phyloP scores from a whole-genome alignment of 2,329 filamentous ascomycete species.

The Penicillium psychrosexuale region DNA sequence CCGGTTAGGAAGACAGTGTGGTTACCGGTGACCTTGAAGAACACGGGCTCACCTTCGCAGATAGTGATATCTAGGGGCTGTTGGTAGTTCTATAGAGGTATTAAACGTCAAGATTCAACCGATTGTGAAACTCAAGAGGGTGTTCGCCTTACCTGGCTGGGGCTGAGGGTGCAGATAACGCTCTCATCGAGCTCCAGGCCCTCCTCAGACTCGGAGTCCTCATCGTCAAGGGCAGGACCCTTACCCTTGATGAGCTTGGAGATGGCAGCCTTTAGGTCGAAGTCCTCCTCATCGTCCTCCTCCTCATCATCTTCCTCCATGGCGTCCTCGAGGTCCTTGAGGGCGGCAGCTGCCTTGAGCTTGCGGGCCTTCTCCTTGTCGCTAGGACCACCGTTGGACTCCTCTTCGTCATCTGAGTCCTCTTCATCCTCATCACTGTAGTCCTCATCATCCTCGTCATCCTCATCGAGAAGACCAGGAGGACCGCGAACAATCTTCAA shows the following conservation, averaged over 20 bases:
- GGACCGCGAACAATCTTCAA: slow-evolving; percentile 83
- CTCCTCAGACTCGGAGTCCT: slow-evolving; percentile 57
- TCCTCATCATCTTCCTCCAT: slow-evolving; percentile 57
- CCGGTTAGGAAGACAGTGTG: slow-evolving; percentile 91
- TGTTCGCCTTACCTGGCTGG: slow-evolving; percentile 68
- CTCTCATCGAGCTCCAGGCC: slow-evolving; percentile 76
- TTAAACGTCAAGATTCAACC: slow-evolving; percentile 1
- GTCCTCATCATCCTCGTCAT: slow-evolving; percentile 61
- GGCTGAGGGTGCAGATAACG: slow-evolving; percentile 93
- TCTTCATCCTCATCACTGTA: slow-evolving; percentile 47
- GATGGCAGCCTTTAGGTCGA: slow-evolving; percentile 47
- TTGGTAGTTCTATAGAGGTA: slow-evolving; percentile 71
- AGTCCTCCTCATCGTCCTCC: slow-evolving; percentile 62
- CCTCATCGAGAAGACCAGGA: slow-evolving; percentile 53
- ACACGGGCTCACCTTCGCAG: slow-evolving; percentile 81
- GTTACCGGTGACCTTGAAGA: slow-evolving; percentile 86
- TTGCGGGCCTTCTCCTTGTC: slow-evolving; percentile 88
- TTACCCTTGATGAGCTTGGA: slow-evolving; percentile 63
- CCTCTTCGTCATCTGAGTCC: slow-evolving; percentile 62
- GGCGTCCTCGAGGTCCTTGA: slow-evolving; percentile 72
- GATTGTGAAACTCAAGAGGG: background rate
- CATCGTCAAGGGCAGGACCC: slow-evolving; percentile 67
- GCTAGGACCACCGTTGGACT: slow-evolving; percentile 83
- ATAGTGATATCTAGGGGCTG: slow-evolving; percentile 93
- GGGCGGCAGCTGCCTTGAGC: slow-evolving; percentile 72